Evolutionary conservation across 108 stramenopile genomes (phyloP).

Genomic region (Epipyxis sp.): DNA sequence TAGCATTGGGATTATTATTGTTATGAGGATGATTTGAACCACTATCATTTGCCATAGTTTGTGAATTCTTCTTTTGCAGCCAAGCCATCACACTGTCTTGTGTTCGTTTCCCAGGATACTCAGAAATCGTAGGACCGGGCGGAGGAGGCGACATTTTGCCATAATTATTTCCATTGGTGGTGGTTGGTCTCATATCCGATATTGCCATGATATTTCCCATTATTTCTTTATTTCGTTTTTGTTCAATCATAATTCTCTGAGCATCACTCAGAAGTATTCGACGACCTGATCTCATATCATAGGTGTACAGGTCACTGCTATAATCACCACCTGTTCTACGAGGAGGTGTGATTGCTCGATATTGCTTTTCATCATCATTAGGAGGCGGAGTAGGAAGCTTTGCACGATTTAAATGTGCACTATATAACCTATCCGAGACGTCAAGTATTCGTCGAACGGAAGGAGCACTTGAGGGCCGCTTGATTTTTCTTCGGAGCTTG

Average conservation of each 20-base stretch:
- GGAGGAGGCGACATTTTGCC: not conserved
- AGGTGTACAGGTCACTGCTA: not conserved
- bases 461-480: not conserved
- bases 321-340: not conserved
- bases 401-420: too few species aligned
- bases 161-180: not conserved
- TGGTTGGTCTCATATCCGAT: not conserved
- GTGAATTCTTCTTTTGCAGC: not conserved
- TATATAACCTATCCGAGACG: not conserved
- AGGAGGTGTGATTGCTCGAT: not conserved
- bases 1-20: not conserved
- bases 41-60: not conserved
- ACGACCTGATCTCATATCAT: not conserved
- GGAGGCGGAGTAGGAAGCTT: too few species aligned
- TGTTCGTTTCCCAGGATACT: conserved; percentile 1
- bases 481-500: too few species aligned
- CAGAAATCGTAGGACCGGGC: not conserved
- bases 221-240: not conserved
- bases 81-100: not conserved
- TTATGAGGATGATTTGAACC: not conserved
- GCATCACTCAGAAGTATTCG: not conserved
- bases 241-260: not conserved
- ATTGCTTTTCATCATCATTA: too few species aligned
- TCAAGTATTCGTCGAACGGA: not conserved
- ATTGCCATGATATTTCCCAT: not conserved